Evolutionary conservation across 352 stramenopile species (phyloP).

Genomic region (Phytophthora citricola): DNA sequence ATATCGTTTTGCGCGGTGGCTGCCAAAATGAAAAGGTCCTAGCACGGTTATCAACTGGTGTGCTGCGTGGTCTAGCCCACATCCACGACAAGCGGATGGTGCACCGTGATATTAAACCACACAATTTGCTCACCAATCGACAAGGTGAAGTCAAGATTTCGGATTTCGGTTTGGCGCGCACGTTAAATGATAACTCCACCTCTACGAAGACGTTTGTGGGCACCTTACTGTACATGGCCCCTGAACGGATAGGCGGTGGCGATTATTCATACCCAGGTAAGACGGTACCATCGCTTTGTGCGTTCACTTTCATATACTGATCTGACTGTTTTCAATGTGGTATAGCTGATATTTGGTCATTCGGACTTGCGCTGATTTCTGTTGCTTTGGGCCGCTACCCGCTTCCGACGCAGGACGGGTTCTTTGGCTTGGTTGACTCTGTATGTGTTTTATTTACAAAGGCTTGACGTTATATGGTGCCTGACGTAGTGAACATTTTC

Average conservation of each 20-base stretch:
- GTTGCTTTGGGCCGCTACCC: slow-evolving; percentile 86
- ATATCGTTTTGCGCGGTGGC: slow-evolving; percentile 85
- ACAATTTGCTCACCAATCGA: slow-evolving; percentile 90
- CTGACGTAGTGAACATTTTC: slow-evolving; percentile 1
- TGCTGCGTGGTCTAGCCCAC: slow-evolving; percentile 84
- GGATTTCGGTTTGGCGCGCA: slow-evolving; percentile 86
- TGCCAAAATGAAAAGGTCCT: slow-evolving; percentile 88
- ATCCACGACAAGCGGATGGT: slow-evolving; percentile 91
- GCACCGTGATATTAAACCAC: slow-evolving; percentile 93
- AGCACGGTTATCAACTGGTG: slow-evolving; percentile 67
- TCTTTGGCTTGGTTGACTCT: slow-evolving; percentile 89
- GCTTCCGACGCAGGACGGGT: slow-evolving; percentile 85
- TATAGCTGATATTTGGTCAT: slow-evolving; percentile 86
- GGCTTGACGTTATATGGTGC: background rate
- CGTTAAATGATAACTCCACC: slow-evolving; percentile 74
- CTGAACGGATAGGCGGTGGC: slow-evolving; percentile 92
- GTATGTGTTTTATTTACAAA: slow-evolving; percentile 34
- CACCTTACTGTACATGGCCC: slow-evolving; percentile 95
- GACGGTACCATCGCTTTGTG: background rate
- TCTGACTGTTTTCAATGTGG: slow-evolving; percentile 4
- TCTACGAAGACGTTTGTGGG: slow-evolving; percentile 94
- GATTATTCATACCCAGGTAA: slow-evolving; percentile 90
- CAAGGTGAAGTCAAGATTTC: slow-evolving; percentile 90
- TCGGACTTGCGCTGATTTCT: slow-evolving; percentile 78
- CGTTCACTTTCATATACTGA: background rate